Base-by-base conservation (phyloP, 2,329 filamentous ascomycete genomes). In the Colletotrichum somersetense region DNA sequence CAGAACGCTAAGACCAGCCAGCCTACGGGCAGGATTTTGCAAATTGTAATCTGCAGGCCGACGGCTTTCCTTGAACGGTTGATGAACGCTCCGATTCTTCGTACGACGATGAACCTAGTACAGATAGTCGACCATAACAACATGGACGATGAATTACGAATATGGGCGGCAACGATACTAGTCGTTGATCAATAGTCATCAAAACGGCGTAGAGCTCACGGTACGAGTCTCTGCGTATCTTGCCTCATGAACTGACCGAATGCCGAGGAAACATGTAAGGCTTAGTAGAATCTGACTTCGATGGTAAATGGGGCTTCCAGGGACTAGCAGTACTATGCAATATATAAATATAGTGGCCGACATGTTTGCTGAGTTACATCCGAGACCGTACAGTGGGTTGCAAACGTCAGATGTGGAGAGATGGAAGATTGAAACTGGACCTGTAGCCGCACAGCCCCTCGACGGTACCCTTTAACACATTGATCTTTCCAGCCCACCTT, bases 401-500 rank as follows among this genome's bases (percentile, higher is more conserved):
- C 65, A 62, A 48, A 72, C 69, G 69, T 72, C 69, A 72, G 65
- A 53, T 62, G 69, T 72, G 69, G 69, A 72, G 69, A 72, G 69
- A 30, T 20, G 46, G 68, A 71, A 67, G n/a, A 59, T 63, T 62
- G 66, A 67, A 67, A 67, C 10, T 72, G 69, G 69, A 69, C 58
- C 69, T 58, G 69, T 38, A 44, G 23, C 23, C 52, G 58, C 69
- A 72, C 69, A 63, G 69, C 69, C 69, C 44, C 30, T 58, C 11
- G 46, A 72, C n/a, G 58, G 18, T 16, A 2, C 44, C 35, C 67
- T 55, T 64, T 58, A 69, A 68, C 58, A 53, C n/a, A 30, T 20
- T 5, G 46, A 20, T 14, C 44, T 46, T 63, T 63, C 69, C 40
- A 23, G n/a, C 40, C 52, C 52, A 33, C 33, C 52, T 63, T 68